Evolutionary conservation across 2,329 filamentous ascomycete species (phyloP).

Genomic region (Aspergillus neoniger): DNA sequence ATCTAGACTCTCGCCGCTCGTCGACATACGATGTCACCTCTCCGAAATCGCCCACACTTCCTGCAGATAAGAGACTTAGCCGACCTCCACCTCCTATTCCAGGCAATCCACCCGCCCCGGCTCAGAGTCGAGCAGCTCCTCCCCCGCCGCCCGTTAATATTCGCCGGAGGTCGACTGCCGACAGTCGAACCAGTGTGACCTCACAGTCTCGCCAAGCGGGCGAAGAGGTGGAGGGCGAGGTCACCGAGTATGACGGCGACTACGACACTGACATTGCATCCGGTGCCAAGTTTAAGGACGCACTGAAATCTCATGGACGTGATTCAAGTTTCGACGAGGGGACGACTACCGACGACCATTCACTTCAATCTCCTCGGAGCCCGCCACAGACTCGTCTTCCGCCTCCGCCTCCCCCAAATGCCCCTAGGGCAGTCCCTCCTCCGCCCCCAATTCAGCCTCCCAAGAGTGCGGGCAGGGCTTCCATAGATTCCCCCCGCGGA

Average conservation of each 20-base stretch:
- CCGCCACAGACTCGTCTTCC: constrained; percentile 40
- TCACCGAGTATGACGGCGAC: constrained; percentile 94
- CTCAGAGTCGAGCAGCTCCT: constrained; percentile 65
- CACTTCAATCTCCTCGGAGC: constrained; percentile 51
- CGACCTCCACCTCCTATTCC: constrained; percentile 47
- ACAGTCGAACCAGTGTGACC: constrained; percentile 47
- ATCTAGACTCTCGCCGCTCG: constrained; percentile 40
- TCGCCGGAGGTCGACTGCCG: constrained; percentile 62
- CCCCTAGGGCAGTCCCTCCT: constrained; percentile 64
- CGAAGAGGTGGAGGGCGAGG: constrained; percentile 72
- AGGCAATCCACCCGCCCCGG: constrained; percentile 39
- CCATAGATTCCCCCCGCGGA: constrained; percentile 36
- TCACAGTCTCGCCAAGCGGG: constrained; percentile 51
- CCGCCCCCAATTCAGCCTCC: constrained; percentile 65
- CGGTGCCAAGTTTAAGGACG: constrained; percentile 91
- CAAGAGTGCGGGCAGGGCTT: constrained; percentile 41
- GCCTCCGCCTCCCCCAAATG: constrained; percentile 59
- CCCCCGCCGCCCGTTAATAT: constrained; percentile 58
- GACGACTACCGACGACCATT: constrained; percentile 57
- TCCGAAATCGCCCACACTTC: constrained; percentile 32
- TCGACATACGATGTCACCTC: constrained; percentile 49
- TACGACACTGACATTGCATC: constrained; percentile 97
- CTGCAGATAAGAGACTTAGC: constrained; percentile 45
- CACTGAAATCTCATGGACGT: constrained; percentile 76
- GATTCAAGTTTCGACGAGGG: constrained; percentile 75